phyloP scores from a whole-genome alignment of 768 basidiomycete genomes.

The Sporobolomyces roseus region DNA sequence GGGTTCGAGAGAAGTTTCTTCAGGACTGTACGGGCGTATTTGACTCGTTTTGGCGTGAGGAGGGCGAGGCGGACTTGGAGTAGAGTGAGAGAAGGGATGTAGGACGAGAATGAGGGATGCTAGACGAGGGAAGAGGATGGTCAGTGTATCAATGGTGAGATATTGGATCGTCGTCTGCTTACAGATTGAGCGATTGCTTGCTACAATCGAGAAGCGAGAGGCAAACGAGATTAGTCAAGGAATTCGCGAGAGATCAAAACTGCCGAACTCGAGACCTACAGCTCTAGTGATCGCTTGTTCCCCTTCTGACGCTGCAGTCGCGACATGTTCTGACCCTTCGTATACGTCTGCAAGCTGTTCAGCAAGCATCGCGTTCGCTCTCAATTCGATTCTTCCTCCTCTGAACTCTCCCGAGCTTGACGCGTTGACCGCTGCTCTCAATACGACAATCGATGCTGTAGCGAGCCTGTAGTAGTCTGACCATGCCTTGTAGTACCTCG shows the following conservation, averaged over 20 bases:
- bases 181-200: conserved; percentile 25
- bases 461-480: not conserved
- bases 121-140: not conserved
- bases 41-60: conserved; percentile 5
- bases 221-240: not conserved
- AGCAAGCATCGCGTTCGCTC: conserved; percentile 6
- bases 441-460: not conserved
- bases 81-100: conserved; percentile 6
- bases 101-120: conserved; percentile 14
- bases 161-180: not conserved
- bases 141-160: not conserved
- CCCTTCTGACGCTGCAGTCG: not conserved
- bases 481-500: conserved; percentile 12
- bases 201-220: not conserved
- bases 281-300: conserved; percentile 5
- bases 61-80: conserved; percentile 26
- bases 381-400: conserved; percentile 21
- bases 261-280: not conserved
- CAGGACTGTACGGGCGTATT: conserved; percentile 17
- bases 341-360: conserved; percentile 6
- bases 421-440: not conserved
- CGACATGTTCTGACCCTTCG: conserved; percentile 1
- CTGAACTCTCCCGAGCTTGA: conserved; percentile 5
- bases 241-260: not conserved
- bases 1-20: conserved; percentile 7